Percentiles rank a stretch among this genome's conserved stretches.
Evolutionary conservation across 768 basidiomycete genomes (phyloP).

Genomic region (Tephrocybe sp.): DNA sequence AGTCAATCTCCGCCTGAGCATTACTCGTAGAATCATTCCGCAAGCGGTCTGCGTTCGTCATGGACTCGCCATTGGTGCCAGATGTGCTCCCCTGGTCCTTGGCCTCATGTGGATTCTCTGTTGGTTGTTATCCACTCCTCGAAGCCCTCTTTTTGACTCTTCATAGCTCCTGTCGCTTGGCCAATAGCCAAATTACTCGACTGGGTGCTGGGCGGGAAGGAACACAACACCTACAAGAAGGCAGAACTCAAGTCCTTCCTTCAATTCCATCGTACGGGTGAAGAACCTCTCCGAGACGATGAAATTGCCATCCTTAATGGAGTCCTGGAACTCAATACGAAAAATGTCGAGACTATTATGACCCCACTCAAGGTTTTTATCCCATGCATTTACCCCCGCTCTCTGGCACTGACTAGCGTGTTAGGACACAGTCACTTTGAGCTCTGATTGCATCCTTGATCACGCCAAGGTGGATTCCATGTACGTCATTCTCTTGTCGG

Average conservation of each 20-base stretch:
- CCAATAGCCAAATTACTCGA: conserved; percentile 85
- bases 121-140: conserved; percentile 15
- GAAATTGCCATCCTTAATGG: conserved; percentile 82
- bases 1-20: neutral
- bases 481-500: conserved; percentile 34
- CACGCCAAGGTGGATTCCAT: conserved; percentile 74
- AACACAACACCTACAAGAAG: conserved; percentile 77
- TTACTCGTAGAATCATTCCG: conserved; percentile 48
- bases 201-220: conserved; percentile 69
- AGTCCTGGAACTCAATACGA: conserved; percentile 73
- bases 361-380: conserved; percentile 63
- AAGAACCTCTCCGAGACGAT: conserved; percentile 77
- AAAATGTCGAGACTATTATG: conserved; percentile 78
- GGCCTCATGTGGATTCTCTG: conserved; percentile 65
- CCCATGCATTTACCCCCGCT: neutral
- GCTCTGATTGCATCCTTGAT: conserved; percentile 75
- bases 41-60: conserved; percentile 76
- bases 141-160: conserved; percentile 33
- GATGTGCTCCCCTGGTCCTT: conserved; percentile 75
- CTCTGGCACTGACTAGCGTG: neutral
- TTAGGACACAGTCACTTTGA: conserved; percentile 81
- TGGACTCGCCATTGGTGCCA: conserved; percentile 78
- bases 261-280: conserved; percentile 73
- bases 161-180: conserved; percentile 74
- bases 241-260: conserved; percentile 78